A percentile compares a stretch with the other conserved stretches of the same genome.
Conservation (phyloP, 225 moss, liverwort and hornwort genomes). For the Anthoceros angustus region DNA sequence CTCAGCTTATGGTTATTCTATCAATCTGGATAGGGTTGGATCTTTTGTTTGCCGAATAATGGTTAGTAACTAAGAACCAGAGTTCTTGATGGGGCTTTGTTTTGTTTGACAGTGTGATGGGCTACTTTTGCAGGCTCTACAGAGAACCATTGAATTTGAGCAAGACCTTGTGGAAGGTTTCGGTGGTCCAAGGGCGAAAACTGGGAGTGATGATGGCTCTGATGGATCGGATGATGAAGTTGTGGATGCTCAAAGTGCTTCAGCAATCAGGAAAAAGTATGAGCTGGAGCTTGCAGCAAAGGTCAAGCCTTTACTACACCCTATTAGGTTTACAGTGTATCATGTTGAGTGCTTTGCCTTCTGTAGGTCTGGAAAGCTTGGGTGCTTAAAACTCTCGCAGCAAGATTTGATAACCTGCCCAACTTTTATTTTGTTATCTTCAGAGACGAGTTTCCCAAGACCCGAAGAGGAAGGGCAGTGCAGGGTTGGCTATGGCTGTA, state of each 20-base stretch:
- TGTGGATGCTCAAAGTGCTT: conserved; percentile 47
- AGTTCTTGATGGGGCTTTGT: neutral
- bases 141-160: conserved; percentile 95
- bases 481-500: neutral
- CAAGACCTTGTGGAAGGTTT: conserved; percentile 94
- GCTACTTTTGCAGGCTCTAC: conserved; percentile 47
- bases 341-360: too few relatives aligned
- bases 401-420: too few relatives aligned
- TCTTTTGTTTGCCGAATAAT: too few relatives aligned
- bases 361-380: too few relatives aligned
- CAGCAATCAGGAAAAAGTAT: conserved; percentile 94
- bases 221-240: conserved; percentile 92
- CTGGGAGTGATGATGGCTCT: conserved; percentile 32
- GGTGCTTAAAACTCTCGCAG: too few relatives aligned
- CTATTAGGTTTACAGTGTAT: neutral
- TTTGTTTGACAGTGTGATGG: neutral
- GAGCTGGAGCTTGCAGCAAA: conserved; percentile 71
- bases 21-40: too few relatives aligned
- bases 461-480: conserved; percentile 4
- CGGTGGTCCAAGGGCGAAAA: conserved; percentile 53
- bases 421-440: too few relatives aligned
- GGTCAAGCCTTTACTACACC: neutral
- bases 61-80: too few relatives aligned
- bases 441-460: conserved; percentile 4
- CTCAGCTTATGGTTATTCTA: neutral